Evolutionary conservation across 2,329 filamentous ascomycete species (phyloP).

Genomic region (Pseudogymnoascus sp.): DNA sequence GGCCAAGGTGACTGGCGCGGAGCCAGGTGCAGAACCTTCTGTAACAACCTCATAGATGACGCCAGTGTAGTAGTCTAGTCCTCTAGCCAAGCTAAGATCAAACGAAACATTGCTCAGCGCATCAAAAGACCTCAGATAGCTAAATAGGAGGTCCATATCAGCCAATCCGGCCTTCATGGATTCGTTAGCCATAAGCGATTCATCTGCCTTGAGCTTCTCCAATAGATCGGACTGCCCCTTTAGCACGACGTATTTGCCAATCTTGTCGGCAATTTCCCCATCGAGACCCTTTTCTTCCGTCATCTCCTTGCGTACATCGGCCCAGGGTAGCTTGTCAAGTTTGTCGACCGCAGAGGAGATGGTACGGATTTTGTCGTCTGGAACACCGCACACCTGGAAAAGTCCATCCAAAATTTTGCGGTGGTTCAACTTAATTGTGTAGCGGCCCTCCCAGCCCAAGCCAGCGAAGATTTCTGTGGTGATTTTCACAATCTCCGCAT

Average conservation of each 20-base stretch:
- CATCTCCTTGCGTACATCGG: constrained; percentile 87
- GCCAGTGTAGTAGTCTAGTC: constrained; percentile 80
- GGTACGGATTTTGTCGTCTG: constrained; percentile 74
- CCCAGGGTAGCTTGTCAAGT: constrained; percentile 87
- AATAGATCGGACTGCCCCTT: constrained; percentile 73
- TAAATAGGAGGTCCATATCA: constrained; percentile 74
- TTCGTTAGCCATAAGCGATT: constrained; percentile 60
- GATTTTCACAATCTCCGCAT: constrained; percentile 82
- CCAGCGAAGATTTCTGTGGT: constrained; percentile 78
- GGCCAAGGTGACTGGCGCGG: constrained; percentile 26
- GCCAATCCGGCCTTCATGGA: constrained; percentile 71
- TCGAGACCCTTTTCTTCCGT: constrained; percentile 81
- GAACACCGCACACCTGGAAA: constrained; percentile 86
- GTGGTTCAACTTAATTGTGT: constrained; percentile 90
- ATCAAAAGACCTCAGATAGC: constrained; percentile 72
- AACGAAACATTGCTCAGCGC: constrained; percentile 72
- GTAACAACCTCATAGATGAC: constrained; percentile 74
- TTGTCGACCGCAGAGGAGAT: constrained; percentile 95
- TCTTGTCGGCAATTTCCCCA: constrained; percentile 71
- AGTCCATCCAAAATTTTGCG: constrained; percentile 88
- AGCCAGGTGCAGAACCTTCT: constrained; percentile 60
- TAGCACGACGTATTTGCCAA: constrained; percentile 73
- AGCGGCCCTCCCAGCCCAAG: constrained; percentile 59
- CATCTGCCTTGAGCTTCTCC: constrained; percentile 59
- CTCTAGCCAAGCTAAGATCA: constrained; percentile 81